Evolutionary conservation across 768 basidiomycete genomes (phyloP).

Genomic region (Kwoniella mangroviensis): DNA sequence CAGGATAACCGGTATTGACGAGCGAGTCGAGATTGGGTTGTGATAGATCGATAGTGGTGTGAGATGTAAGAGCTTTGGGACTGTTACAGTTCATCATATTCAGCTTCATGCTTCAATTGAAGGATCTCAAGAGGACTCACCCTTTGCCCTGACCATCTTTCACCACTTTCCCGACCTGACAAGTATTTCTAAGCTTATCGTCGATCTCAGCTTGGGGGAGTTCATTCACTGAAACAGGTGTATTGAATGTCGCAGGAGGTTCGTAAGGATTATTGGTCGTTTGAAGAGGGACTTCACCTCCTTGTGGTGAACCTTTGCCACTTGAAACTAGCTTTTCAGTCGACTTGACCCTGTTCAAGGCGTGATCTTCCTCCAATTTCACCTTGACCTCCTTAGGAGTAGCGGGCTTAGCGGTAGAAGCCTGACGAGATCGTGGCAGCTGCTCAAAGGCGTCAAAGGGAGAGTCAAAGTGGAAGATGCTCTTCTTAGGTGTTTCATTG

Average conservation of each 20-base stretch:
- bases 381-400: constrained; percentile 2
- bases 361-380: background rate
- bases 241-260: background rate
- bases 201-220: constrained; percentile 7
- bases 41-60: constrained; percentile 39
- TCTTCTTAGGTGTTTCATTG: constrained; percentile 26
- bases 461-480: constrained; percentile 50
- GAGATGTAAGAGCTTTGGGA: constrained; percentile 22
- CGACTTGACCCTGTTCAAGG: constrained; percentile 9
- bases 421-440: constrained; percentile 17
- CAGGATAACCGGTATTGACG: constrained; percentile 20
- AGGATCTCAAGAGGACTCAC: constrained; percentile 18
- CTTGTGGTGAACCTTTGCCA: constrained; percentile 11
- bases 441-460: constrained; percentile 50
- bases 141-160: constrained; percentile 32
- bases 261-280: background rate
- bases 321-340: constrained; percentile 1
- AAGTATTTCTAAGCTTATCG: constrained; percentile 12
- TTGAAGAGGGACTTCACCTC: background rate
- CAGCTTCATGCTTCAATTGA: background rate
- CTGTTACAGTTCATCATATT: constrained; percentile 6
- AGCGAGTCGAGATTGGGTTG: constrained; percentile 35
- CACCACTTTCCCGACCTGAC: constrained; percentile 10
- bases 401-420: background rate
- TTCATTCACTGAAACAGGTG: constrained; percentile 1